Evolutionary conservation across 1,284 basidiomycete species (phyloP).

Genomic region (Veloboletus limbatus): DNA sequence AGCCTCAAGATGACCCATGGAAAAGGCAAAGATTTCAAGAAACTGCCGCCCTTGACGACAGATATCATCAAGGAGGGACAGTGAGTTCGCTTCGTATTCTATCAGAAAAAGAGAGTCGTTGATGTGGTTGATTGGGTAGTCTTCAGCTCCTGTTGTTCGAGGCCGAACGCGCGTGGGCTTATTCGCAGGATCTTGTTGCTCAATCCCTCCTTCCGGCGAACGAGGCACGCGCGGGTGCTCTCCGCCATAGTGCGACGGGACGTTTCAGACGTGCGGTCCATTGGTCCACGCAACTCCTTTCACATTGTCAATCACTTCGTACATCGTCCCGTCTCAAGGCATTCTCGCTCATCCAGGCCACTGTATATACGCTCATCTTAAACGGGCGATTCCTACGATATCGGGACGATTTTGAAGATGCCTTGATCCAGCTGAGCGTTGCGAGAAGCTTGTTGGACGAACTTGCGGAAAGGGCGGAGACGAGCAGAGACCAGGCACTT

Average conservation of each 20-base stretch:
- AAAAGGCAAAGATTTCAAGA: constrained; percentile 88
- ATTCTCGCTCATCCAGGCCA: constrained; percentile 57
- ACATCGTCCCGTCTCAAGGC: constrained; percentile 51
- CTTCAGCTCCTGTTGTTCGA: constrained; percentile 85
- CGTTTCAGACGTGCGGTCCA: constrained; percentile 85
- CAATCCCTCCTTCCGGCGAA: constrained; percentile 54
- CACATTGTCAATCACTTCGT: constrained; percentile 68
- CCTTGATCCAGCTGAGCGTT: constrained; percentile 74
- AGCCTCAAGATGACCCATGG: constrained; percentile 85
- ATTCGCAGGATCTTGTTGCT: constrained; percentile 77
- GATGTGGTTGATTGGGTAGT: constrained; percentile 39
- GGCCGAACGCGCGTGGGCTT: constrained; percentile 89
- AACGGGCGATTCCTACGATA: constrained; percentile 75
- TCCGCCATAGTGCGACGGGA: constrained; percentile 73
- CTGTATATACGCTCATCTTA: constrained; percentile 68
- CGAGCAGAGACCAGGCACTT: constrained; percentile 89
- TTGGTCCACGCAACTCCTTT: constrained; percentile 77
- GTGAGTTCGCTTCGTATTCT: constrained; percentile 49
- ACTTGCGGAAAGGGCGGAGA: constrained; percentile 64
- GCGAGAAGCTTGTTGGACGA: constrained; percentile 75
- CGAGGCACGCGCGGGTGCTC: constrained; percentile 48
- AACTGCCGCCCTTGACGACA: constrained; percentile 59
- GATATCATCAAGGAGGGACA: constrained; percentile 76
- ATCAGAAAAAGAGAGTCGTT: not conserved
- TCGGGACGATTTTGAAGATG: constrained; percentile 75